phyloP scores from a whole-genome alignment of 2,329 filamentous ascomycete genomes.

The Pseudogymnoascus sp. region DNA sequence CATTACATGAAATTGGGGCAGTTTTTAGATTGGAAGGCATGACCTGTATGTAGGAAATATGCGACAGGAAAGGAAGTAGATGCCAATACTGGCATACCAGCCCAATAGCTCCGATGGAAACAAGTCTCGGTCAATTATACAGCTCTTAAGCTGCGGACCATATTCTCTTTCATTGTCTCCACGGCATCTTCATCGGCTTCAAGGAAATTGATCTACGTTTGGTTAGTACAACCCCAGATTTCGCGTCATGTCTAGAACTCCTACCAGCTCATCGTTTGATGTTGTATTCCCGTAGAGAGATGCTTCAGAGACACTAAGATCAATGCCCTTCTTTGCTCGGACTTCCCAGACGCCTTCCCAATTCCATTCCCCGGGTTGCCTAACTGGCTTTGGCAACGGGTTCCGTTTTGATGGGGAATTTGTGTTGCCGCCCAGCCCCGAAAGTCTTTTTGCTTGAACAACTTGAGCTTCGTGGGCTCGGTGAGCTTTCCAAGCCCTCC shows the following conservation, averaged over 20 bases:
- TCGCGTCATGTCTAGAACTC: conserved; percentile 23
- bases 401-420: not conserved
- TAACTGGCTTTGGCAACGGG: conserved; percentile 13
- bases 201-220: conserved; percentile 55
- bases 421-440: not conserved
- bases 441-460: not conserved
- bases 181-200: conserved; percentile 53
- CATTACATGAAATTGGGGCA: not conserved
- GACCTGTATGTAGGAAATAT: not conserved
- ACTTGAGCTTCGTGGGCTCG: conserved; percentile 38
- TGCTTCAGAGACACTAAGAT: conserved; percentile 67
- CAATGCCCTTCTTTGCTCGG: conserved; percentile 70
- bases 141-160: conserved; percentile 41
- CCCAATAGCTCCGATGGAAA: not conserved
- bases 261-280: conserved; percentile 63
- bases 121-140: not conserved
- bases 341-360: conserved; percentile 98
- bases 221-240: conserved; percentile 7
- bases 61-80: not conserved
- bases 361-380: conserved; percentile 80
- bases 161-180: conserved; percentile 48
- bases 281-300: conserved; percentile 64
- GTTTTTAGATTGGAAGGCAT: not conserved
- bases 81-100: not conserved
- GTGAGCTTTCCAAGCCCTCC: conserved; percentile 84